phyloP scores from a whole-genome alignment of 129 eudicot genomes.

The Artemisia annua region DNA sequence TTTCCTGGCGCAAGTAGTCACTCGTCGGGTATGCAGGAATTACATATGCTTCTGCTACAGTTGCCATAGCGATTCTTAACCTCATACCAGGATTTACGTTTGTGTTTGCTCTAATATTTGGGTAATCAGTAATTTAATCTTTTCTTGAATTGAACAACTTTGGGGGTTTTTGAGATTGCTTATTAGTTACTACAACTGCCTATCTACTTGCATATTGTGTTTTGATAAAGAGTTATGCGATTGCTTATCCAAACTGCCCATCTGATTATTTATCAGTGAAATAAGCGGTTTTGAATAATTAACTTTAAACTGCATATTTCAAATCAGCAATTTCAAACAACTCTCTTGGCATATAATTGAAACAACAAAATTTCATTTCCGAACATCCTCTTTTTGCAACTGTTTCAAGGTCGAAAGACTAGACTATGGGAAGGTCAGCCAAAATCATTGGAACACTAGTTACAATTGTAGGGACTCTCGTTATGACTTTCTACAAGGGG shows the following conservation, averaged over 20 bases:
- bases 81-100: slow-evolving; percentile 64
- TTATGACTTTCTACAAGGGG: slow-evolving; percentile 40
- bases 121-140: slow-evolving; percentile 34
- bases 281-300: too few species aligned
- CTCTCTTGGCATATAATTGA: background rate
- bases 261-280: too few species aligned
- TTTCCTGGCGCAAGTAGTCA: slow-evolving; percentile 49
- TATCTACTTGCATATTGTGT: too few species aligned
- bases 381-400: background rate
- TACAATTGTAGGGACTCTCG: slow-evolving; percentile 38
- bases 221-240: too few species aligned
- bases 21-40: slow-evolving; percentile 58
- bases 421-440: slow-evolving; percentile 38
- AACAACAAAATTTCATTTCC: background rate
- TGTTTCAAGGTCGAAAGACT: slow-evolving; percentile 58
- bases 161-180: too few species aligned
- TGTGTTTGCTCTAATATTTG: slow-evolving; percentile 52
- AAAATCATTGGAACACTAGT: slow-evolving; percentile 43
- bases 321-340: background rate
- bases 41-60: slow-evolving; percentile 47
- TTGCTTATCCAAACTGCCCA: background rate
- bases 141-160: background rate
- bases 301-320: background rate
- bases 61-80: slow-evolving; percentile 56
- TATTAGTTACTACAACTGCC: too few species aligned